Evolutionary conservation across 176 grass and related monocot species (phyloP).

Genomic region (Hordeum vulgare): MorexV3_pseudomolecules_assembly NC_058518.1:486792193-486792692

Average conservation of each 20-base stretch:
- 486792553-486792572: background rate
- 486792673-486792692: background rate
- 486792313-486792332: no score
- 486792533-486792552: background rate
- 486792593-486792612: background rate
- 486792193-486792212: conserved; percentile 65
- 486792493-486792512: background rate
- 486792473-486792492: background rate
- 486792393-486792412: conserved; percentile 23
- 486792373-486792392: background rate
- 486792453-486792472: background rate
- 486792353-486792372: background rate
- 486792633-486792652: background rate
- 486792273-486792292: conserved; percentile 62
- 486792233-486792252: conserved; percentile 58
- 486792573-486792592: background rate
- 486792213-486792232: conserved; percentile 53
- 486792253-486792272: conserved; percentile 86
- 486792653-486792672: background rate
- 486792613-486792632: background rate
- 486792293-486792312: conserved; percentile 33
- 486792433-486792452: background rate
- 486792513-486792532: background rate
- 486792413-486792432: background rate
- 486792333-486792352: background rate